These are phyloP conservation scores for Cladobotryum protrusum DNA, from an alignment of 2,329 filamentous ascomycete species.

Conservation along the genomic window DNA sequence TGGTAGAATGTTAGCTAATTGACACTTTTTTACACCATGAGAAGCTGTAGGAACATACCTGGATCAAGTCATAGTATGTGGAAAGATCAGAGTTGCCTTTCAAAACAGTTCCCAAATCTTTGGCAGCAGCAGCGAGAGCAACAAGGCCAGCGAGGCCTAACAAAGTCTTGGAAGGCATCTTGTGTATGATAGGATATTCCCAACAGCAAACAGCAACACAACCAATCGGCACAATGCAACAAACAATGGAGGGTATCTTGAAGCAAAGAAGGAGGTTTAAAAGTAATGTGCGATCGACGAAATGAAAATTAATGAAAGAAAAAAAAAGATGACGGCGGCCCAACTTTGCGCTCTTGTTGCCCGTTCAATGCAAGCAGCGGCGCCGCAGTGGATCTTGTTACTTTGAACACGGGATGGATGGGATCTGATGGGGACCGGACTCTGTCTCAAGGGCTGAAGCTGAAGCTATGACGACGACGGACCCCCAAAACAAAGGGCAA, in stretches of 20 bases:
- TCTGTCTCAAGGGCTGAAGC: too few species aligned
- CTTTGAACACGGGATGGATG: too few species aligned
- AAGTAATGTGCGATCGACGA: too few species aligned
- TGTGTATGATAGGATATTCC: background rate
- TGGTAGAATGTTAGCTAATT: slow-evolving; percentile 14
- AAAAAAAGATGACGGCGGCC: background rate
- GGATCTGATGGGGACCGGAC: too few species aligned
- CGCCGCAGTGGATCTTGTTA: too few species aligned
- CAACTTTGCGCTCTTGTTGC: too few species aligned
- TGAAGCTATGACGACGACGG: too few species aligned
- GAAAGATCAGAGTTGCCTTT: slow-evolving; percentile 34
- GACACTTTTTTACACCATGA: background rate
- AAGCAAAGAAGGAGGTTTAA: background rate
- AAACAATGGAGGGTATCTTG: background rate
- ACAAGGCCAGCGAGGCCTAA: slow-evolving; percentile 19
- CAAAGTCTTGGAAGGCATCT: slow-evolving; percentile 16
- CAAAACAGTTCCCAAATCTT: slow-evolving; percentile 36
- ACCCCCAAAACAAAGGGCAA: too few species aligned
- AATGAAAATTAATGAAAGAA: background rate
- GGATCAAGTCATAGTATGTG: slow-evolving; percentile 38
- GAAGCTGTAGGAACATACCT: slow-evolving; percentile 25
- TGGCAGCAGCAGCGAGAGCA: slow-evolving; percentile 14
- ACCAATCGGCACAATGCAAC: background rate
- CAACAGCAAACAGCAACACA: background rate
- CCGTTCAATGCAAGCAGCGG: too few species aligned